These are phyloP conservation scores for Clonostachys rosea DNA, from an alignment of 2,329 filamentous ascomycete species.

Conservation along the genomic window DNA sequence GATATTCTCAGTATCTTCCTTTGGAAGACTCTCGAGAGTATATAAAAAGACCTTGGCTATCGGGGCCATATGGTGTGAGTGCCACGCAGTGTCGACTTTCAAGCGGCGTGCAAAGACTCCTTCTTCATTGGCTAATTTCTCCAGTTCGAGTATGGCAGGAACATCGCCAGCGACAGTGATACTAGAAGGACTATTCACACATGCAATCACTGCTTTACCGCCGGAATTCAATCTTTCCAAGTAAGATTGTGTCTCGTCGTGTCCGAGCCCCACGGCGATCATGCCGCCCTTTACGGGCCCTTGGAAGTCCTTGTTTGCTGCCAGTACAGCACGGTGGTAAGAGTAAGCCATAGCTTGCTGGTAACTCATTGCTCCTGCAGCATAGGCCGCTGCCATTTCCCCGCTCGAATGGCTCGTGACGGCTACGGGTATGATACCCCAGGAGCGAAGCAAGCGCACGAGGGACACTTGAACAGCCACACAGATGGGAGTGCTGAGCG, in stretches of 20 bases:
- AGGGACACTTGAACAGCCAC: conserved; percentile 37
- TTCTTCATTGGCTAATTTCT: conserved; percentile 14
- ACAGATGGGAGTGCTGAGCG: conserved; percentile 29
- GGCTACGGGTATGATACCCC: conserved; percentile 20
- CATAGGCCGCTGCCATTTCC: conserved; percentile 39
- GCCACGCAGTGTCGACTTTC: conserved; percentile 33
- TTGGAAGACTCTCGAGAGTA: not conserved
- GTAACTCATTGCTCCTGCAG: conserved; percentile 23
- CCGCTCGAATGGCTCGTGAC: conserved; percentile 36
- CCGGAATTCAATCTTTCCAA: conserved; percentile 11
- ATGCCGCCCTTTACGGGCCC: conserved; percentile 19
- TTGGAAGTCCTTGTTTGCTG: not conserved
- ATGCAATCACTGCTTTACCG: conserved; percentile 15
- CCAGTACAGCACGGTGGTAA: conserved; percentile 21
- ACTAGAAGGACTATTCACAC: conserved; percentile 41
- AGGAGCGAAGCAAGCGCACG: conserved; percentile 24
- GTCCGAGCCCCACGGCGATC: conserved; percentile 30
- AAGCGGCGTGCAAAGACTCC: conserved; percentile 22
- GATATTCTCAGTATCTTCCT: no score
- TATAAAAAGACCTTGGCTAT: conserved; percentile 7
- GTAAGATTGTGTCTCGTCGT: conserved; percentile 19
- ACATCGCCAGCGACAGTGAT: conserved; percentile 39
- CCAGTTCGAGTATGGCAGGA: conserved; percentile 14
- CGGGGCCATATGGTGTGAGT: conserved; percentile 28
- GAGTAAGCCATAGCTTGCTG: conserved; percentile 28